Base-by-base conservation (phyloP, 352 stramenopile genomes). In the Peronospora belbahrii region DNA sequence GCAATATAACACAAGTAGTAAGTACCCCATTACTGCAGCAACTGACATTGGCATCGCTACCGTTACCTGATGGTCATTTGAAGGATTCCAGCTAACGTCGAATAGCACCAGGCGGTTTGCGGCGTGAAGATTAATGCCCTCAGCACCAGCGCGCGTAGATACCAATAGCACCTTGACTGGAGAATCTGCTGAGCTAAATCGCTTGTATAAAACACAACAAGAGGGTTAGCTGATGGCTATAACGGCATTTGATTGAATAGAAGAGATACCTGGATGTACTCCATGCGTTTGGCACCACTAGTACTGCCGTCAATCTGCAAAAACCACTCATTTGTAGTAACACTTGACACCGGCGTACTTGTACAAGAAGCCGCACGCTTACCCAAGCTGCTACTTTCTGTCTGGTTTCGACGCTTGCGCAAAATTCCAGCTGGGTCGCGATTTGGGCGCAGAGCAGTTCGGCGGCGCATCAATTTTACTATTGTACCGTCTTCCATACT, bases 41-140 rank as follows among this genome's bases (percentile, higher is more conserved):
- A 20, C 2, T 34, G 11, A 42, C 17, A 44, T 36, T 0, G 19
- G 20, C 22, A 6, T 14, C 41, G 33, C n/a, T 46, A 33, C 24
- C 8, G 19, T 22, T 62, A 88, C 77, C 71, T 92, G 79, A 49
- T 95, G 84, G 49, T 96, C 85, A 30, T 93, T 85, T 2, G 80
- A 94, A 23, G 85, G 85, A 52, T 96, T 96, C 85, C 85, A 96
- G 56, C 84, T 94, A 37, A 93, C 83, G 37, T 96, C 85, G 39
- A 94, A 96, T 5, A 96, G 52, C 25, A 96, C 79, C n/a, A 96
- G 70, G 3, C 85, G 84, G 50, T 94, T 95, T 1, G 73, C 85
- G n/a, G 79, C 83, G 53, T 91, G 74, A 34, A 96, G 45, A 56
- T 96, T 96, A 41, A 96, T 88, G 14, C 86, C 86, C 58, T 92